These are phyloP conservation scores for Aaosphaeria pasadenensis DNA, from an alignment of 2,329 filamentous ascomycete genomes.

Conservation along the genomic window DNA sequence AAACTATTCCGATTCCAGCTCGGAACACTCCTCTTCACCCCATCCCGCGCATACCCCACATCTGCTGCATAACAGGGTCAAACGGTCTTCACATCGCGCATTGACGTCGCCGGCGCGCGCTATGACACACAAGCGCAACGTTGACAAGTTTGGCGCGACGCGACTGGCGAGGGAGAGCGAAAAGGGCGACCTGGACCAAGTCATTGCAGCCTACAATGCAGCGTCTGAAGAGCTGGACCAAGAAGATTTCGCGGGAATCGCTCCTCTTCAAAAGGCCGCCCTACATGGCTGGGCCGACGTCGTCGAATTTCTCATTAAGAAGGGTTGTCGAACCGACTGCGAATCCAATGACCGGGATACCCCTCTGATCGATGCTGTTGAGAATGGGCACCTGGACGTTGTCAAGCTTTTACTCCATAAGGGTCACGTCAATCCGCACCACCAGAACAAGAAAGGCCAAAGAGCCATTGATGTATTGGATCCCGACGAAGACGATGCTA, in stretches of 20 bases:
- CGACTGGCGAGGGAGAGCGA: constrained; percentile 86
- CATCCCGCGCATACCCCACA: constrained; percentile 28
- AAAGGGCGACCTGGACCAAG: constrained; percentile 75
- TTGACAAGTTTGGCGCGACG: constrained; percentile 90
- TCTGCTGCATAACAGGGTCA: constrained; percentile 50
- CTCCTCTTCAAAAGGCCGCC: constrained; percentile 88
- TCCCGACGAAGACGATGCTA: constrained; percentile 71
- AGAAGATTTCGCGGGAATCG: constrained; percentile 93
- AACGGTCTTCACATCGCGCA: constrained; percentile 61
- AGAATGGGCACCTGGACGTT: constrained; percentile 88
- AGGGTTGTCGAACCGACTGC: constrained; percentile 80
- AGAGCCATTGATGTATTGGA: constrained; percentile 84
- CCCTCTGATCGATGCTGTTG: constrained; percentile 90
- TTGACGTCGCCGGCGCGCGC: constrained; percentile 50
- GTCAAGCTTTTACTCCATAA: constrained; percentile 79
- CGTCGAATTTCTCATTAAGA: constrained; percentile 79
- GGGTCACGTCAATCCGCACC: constrained; percentile 80
- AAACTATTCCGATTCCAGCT: constrained; percentile 35
- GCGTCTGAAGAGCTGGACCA: constrained; percentile 85
- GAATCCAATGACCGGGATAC: constrained; percentile 78
- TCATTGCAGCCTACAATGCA: constrained; percentile 71
- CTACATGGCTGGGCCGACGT: constrained; percentile 84
- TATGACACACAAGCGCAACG: constrained; percentile 78
- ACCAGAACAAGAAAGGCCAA: constrained; percentile 87
- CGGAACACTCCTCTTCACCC: constrained; percentile 35